Base-by-base conservation (phyloP, 1,284 basidiomycete genomes). In the Leccinum proximum region DNA sequence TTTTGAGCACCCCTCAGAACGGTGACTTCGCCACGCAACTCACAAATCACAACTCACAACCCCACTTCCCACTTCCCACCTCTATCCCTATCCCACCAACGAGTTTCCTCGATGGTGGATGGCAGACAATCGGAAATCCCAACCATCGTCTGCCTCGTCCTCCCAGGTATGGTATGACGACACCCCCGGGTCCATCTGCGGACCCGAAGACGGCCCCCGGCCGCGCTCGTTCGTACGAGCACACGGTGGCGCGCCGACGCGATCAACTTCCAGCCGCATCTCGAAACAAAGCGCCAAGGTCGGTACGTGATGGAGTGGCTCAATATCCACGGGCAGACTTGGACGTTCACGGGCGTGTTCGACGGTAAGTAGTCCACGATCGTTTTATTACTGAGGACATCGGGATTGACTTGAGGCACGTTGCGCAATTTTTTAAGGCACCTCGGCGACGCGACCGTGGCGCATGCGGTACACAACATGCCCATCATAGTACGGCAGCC, bases 261-360 rank as follows among this genome's bases (percentile, higher is more conserved):
- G 56, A 71, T 88, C 71, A 86, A 87, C 68, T 89, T 88, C 65
- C 87, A 88, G 68, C 87, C 87, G 3, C 86, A 83, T 53, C 74
- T 75, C 1, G 76, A 71, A 5, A 78, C 80, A 26, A 80, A 78
- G 22, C 75, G 70, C 1, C 87, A 89, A 75, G 87, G 89, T 70
- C 81, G 88, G 62, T 85, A 86, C 67, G 80, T 85, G 38, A 80
- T 88, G 63, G 82, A 82, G 16, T 79, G 83, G 70, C 78, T 90
- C 67, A 76, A 84, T 48, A 75, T 90, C 59, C 77, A 79, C 62
- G 87, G 85, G 6, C 80, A 77, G 42, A 77, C 76, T 59, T 90
- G 88, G 88, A 80, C 80, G 9, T 81, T 90, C 67, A 85, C 85
- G 1, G 87, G 85, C 50, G 85, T 90, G 40, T 90, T 90, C 70